Conservation (phyloP, 1,284 basidiomycete species). For the Malassezia pachydermatis region DNA sequence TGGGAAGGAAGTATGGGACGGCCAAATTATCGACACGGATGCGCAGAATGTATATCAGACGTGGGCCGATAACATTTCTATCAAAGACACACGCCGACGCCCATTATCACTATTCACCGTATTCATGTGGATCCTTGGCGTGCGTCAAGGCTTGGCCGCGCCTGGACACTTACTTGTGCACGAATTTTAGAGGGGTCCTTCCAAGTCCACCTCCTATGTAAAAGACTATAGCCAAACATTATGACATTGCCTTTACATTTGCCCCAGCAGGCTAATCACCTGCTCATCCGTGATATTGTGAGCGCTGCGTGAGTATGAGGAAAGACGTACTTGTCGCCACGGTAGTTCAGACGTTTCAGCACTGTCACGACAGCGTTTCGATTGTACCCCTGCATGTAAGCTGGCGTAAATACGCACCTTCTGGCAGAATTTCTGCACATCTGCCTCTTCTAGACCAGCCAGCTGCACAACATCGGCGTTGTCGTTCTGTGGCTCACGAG, state of each 20-base stretch:
- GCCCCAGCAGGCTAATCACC: conserved; percentile 18
- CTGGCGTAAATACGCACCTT: conserved; percentile 20
- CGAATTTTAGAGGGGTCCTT: conserved; percentile 1
- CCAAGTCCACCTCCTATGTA: no score
- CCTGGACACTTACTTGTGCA: conserved; percentile 13
- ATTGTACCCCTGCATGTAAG: conserved; percentile 54
- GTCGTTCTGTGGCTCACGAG: conserved; percentile 20
- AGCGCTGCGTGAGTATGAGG: conserved; percentile 14
- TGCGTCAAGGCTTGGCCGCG: conserved; percentile 4
- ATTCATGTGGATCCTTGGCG: conserved; percentile 9
- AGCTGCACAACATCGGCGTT: conserved; percentile 50
- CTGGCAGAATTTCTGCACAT: conserved; percentile 51
- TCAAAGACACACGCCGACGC: neutral
- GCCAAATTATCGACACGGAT: conserved; percentile 13
- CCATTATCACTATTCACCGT: conserved; percentile 11
- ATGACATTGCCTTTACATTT: no score
- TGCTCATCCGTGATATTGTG: conserved; percentile 36
- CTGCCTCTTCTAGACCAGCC: conserved; percentile 51
- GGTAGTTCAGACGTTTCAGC: conserved; percentile 78
- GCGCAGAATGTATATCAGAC: neutral
- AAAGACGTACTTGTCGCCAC: conserved; percentile 59
- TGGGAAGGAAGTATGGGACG: conserved; percentile 1
- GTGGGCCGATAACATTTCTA: neutral
- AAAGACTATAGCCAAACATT: no score
- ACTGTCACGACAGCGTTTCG: conserved; percentile 73